Evolutionary conservation across 257 asterid species (phyloP).

Genomic region (Salvia miltiorrhiza): DNA sequence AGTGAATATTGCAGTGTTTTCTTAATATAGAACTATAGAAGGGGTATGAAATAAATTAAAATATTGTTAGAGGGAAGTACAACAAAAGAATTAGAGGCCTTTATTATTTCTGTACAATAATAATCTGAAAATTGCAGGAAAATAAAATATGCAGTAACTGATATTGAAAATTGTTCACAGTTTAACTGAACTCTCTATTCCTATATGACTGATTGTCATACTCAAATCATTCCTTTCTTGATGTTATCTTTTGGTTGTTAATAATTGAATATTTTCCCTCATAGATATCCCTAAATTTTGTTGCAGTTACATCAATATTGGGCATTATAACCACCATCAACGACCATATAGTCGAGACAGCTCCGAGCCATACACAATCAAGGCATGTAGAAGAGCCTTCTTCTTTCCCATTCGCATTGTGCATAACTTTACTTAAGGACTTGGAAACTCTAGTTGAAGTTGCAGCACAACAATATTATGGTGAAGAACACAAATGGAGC

Average conservation of each 20-base stretch:
- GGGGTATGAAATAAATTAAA: background rate
- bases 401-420: slow-evolving; percentile 69
- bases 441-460: slow-evolving; percentile 96
- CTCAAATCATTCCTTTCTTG: background rate
- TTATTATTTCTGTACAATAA: background rate
- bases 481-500: slow-evolving; percentile 90
- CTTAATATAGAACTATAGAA: background rate
- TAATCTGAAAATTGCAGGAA: background rate
- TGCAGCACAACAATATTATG: slow-evolving; percentile 73
- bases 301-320: slow-evolving; percentile 79
- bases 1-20: background rate
- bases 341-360: slow-evolving; percentile 73
- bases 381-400: slow-evolving; percentile 53
- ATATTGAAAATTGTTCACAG: background rate
- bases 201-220: background rate
- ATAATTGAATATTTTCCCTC: slow-evolving; percentile 8
- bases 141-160: background rate
- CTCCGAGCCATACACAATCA: slow-evolving; percentile 36
- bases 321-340: slow-evolving; percentile 75
- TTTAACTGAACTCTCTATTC: background rate
- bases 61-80: background rate
- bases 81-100: background rate
- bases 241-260: background rate
- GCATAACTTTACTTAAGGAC: slow-evolving; percentile 88
- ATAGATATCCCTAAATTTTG: background rate